Conservation (phyloP, 345 rosid species). For the Geranium brycei region DNA sequence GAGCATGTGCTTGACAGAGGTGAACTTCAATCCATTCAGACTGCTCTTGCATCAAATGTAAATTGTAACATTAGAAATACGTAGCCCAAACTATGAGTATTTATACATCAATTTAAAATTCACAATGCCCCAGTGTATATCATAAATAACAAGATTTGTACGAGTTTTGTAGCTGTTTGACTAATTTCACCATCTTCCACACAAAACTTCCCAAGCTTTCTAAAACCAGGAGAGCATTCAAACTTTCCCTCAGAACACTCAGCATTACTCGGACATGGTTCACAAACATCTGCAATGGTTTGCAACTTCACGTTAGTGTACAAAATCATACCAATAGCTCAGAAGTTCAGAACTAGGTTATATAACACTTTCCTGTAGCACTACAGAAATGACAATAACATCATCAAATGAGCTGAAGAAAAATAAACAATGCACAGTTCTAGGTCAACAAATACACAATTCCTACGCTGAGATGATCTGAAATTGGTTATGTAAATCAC, state of each 20-base stretch:
- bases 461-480: not conserved
- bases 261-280: slow-evolving; percentile 64
- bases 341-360: not conserved
- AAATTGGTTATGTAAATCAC: not conserved
- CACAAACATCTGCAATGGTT: slow-evolving; percentile 46
- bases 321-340: too few relatives aligned
- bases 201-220: slow-evolving; percentile 42
- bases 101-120: not conserved
- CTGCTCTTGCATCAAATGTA: slow-evolving; percentile 30
- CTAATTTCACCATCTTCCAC: slow-evolving; percentile 70
- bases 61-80: not conserved
- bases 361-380: not conserved
- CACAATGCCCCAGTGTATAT: not conserved
- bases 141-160: slow-evolving; percentile 4
- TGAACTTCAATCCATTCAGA: slow-evolving; percentile 36
- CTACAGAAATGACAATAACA: too few relatives aligned
- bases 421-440: not conserved
- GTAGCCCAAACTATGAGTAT: too few relatives aligned
- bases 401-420: not conserved
- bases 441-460: not conserved
- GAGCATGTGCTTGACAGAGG: slow-evolving; percentile 53
- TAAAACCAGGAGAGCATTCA: slow-evolving; percentile 57
- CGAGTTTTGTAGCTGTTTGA: slow-evolving; percentile 68
- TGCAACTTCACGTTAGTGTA: not conserved
- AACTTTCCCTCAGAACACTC: slow-evolving; percentile 53